Percentiles rank a stretch among this genome's conserved stretches.
These are phyloP conservation scores for Heterobasidion parviporum DNA, from an alignment of 1,284 basidiomycete species.

Conservation along the genomic window DNA sequence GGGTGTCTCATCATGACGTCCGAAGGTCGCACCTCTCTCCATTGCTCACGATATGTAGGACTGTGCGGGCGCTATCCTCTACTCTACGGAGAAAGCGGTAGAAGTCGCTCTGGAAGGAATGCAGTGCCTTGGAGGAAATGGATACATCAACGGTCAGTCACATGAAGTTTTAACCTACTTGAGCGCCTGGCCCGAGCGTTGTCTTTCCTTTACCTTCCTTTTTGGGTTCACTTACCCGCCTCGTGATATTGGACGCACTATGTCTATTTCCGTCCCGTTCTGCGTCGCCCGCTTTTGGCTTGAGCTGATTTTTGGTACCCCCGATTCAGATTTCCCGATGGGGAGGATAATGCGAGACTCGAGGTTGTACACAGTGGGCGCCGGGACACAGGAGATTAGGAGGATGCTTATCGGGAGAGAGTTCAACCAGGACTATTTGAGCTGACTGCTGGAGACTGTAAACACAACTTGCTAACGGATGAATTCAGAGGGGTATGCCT, in stretches of 20 bases:
- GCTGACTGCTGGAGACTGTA: not conserved
- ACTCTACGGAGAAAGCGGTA: constrained; percentile 83
- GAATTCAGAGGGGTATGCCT: too few species aligned
- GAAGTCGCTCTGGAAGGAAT: constrained; percentile 88
- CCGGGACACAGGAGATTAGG: constrained; percentile 87
- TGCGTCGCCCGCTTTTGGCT: not conserved
- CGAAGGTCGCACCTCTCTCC: not conserved
- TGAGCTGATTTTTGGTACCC: not conserved
- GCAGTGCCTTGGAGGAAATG: constrained; percentile 90
- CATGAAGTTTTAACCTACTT: not conserved
- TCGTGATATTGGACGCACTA: not conserved
- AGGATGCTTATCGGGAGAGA: constrained; percentile 87
- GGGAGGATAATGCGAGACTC: constrained; percentile 83
- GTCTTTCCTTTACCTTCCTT: too few species aligned
- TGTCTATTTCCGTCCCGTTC: not conserved
- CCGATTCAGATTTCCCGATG: constrained; percentile 68
- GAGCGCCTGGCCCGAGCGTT: too few species aligned
- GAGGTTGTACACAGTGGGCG: constrained; percentile 83
- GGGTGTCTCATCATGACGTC: constrained; percentile 18
- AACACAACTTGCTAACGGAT: not conserved
- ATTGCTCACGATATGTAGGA: constrained; percentile 42
- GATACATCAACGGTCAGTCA: constrained; percentile 78
- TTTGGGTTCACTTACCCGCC: not conserved
- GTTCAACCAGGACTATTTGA: constrained; percentile 70
- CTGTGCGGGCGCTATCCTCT: constrained; percentile 87